Evolutionary conservation across 2,329 filamentous ascomycete species (phyloP).

Genomic region (Phyllosticta ampelicida): DNA sequence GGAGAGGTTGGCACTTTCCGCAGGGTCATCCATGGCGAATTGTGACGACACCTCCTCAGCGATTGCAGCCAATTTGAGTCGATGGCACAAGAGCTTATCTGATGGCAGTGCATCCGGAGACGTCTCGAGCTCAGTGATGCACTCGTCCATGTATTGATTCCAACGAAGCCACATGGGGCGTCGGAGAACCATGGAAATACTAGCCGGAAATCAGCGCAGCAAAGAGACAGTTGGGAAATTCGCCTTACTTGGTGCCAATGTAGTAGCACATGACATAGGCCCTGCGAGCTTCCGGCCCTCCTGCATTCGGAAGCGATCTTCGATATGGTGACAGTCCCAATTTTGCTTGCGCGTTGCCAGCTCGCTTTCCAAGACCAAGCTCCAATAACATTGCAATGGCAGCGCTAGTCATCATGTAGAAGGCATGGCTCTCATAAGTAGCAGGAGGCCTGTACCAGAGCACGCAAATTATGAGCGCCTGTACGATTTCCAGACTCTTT

Average conservation of each 20-base stretch:
- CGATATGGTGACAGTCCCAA: slow-evolving; percentile 24
- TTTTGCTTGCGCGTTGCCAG: slow-evolving; percentile 31
- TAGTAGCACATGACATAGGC: slow-evolving; percentile 51
- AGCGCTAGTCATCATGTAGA: slow-evolving; percentile 77
- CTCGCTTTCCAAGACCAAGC: slow-evolving; percentile 59
- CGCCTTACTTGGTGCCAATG: slow-evolving; percentile 41
- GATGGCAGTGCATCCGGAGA: slow-evolving; percentile 47
- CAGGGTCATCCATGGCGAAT: slow-evolving; percentile 47
- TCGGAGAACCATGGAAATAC: slow-evolving; percentile 47
- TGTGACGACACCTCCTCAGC: slow-evolving; percentile 46
- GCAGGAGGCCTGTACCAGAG: slow-evolving; percentile 82
- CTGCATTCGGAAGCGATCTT: slow-evolving; percentile 33
- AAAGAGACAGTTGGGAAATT: slow-evolving; percentile 8
- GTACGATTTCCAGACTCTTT: slow-evolving; percentile 74
- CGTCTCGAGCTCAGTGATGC: slow-evolving; percentile 45
- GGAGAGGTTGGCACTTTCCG: slow-evolving; percentile 40
- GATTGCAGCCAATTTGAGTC: slow-evolving; percentile 48
- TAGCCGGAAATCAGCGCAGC: slow-evolving; percentile 17
- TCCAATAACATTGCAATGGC: slow-evolving; percentile 75
- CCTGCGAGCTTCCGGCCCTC: slow-evolving; percentile 46
- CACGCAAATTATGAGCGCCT: slow-evolving; percentile 63
- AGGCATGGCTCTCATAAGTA: slow-evolving; percentile 76
- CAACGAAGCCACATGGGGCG: slow-evolving; percentile 49
- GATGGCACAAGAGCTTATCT: slow-evolving; percentile 46
- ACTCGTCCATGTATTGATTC: slow-evolving; percentile 54